Percentiles rank a stretch among this genome's conserved stretches.
phyloP scores from a whole-genome alignment of 345 rosid species.

The Linum lewisii region DNA sequence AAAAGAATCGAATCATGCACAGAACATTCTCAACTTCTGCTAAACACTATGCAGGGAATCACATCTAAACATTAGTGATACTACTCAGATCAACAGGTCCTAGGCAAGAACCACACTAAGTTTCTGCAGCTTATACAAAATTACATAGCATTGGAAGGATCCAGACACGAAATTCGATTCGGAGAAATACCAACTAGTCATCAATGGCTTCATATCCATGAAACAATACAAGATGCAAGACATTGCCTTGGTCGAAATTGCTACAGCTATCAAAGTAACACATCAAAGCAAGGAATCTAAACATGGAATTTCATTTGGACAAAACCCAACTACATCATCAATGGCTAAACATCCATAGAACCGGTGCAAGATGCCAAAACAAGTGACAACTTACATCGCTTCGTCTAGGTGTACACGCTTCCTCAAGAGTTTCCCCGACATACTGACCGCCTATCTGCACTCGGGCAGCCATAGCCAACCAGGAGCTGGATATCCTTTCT shows the following conservation, averaged over 20 bases:
- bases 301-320: no score
- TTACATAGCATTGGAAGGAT: no score
- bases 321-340: conserved; percentile 14
- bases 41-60: not conserved
- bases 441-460: conserved; percentile 73
- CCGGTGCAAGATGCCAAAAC: not conserved
- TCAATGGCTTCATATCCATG: conserved; percentile 15
- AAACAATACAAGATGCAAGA: conserved; percentile 7
- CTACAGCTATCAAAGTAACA: no score
- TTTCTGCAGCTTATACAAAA: no score
- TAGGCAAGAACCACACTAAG: not conserved
- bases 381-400: conserved; percentile 66
- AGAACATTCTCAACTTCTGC: not conserved
- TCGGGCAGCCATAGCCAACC: conserved; percentile 95
- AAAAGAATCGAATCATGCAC: no score
- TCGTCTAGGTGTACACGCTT: conserved; percentile 92
- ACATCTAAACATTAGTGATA: no score
- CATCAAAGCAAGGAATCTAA: no score
- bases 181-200: conserved; percentile 8
- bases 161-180: no score
- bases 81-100: not conserved
- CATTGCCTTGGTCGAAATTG: no score
- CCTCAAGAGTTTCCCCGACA: conserved; percentile 78
- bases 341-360: conserved; percentile 15
- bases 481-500: conserved; percentile 74